Evolutionary conservation across 805 yeast genomes (phyloP), one percentile per base, ranked within the genome.

Genomic region (Wickerhamomyces strasburgensis): DNA sequence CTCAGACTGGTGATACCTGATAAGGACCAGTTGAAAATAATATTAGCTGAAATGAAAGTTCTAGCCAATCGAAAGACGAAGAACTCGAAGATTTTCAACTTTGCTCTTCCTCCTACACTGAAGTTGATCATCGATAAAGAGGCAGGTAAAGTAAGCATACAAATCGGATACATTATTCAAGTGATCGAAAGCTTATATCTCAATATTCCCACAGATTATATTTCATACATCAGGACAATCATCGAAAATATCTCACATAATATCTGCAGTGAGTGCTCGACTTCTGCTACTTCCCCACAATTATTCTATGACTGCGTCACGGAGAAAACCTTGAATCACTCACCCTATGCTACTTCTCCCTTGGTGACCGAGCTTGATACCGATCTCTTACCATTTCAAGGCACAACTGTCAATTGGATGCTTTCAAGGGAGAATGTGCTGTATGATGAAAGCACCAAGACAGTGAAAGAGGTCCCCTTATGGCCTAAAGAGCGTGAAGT

Each of bases 381-480:
- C 0, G 58, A 59, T 11, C 54, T 75, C 6, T 50, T 73, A 18
- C 58, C 59, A 3, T 80, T 78, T 42, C 87, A 80, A 52, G 63
- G 62, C 5, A 69, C 66, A 29, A 68, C 83, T 3, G 65, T 80
- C 2, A 55, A 61, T 14, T 80, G 87, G 87, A 57, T 79, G 49
- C 56, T 80, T 5, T 43, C 57, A 0, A 67, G 63, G 41, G 87
- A 80, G 51, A 67, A 73, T 29, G 67, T 65, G 5, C 19, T 29
- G 9, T 68, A 65, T 37, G 56, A 65, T 40, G 46, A 49, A 24
- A 32, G 44, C 1, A 51, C 58, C 0, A 48, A 51, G 17, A 19
- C 57, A 5, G 58, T 61, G 14, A 43, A 44, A 10, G 38, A 42
- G 3, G 29, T 49, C 0, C 53, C 55, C 1, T 42, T 61, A 5